Base-by-base conservation (phyloP, 2,329 filamentous ascomycete genomes). In the Malbranchea zuffiana region DNA sequence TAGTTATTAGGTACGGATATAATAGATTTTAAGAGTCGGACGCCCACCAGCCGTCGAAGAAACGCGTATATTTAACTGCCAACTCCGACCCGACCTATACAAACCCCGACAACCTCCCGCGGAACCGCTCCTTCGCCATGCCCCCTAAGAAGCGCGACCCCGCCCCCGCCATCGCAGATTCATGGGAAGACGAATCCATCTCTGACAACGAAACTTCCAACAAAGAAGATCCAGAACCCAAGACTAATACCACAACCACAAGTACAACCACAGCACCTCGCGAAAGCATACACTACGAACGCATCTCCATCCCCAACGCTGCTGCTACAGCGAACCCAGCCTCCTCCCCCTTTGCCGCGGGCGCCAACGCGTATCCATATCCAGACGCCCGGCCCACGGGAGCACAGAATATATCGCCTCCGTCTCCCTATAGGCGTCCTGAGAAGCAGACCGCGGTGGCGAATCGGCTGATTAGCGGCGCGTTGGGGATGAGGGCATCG, bases 401-500 rank as follows among this genome's bases (percentile, higher is more conserved):
- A 28, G 17, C 11, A 19, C 10, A 6, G 36, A 28, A n/a, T n/a
- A n/a, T n/a, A n/a, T n/a, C n/a, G n/a, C n/a, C n/a, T n/a, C n/a
- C n/a, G 3, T 10, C 11, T n/a, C 16, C 28, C 10, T 30, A 52
- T 10, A 41, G 36, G 39, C 66, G 82, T 25, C 88, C 86, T 0
- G 87, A 94, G 62, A 98, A 94, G 68, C 92, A 87, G 44, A 92
- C 92, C 43, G 84, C 86, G 1, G 85, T 93, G 25, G 90, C 90
- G 4, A 75, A 82, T 44, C 71, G 90, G 41, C 71, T 98, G 74
- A 96, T 98, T 56, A 86, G 85, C 1, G 82, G 82, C 3, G 86
- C 83, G 0, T 64, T 96, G 47, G 90, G 90, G 1, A 74, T 95
- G 37, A 76, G 78, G 52, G 76, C 79, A 21, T 84, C 85, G 20